These are phyloP conservation scores for Claviceps purpurea DNA, from an alignment of 2,329 filamentous ascomycete genomes.

Conservation along the genomic window DNA sequence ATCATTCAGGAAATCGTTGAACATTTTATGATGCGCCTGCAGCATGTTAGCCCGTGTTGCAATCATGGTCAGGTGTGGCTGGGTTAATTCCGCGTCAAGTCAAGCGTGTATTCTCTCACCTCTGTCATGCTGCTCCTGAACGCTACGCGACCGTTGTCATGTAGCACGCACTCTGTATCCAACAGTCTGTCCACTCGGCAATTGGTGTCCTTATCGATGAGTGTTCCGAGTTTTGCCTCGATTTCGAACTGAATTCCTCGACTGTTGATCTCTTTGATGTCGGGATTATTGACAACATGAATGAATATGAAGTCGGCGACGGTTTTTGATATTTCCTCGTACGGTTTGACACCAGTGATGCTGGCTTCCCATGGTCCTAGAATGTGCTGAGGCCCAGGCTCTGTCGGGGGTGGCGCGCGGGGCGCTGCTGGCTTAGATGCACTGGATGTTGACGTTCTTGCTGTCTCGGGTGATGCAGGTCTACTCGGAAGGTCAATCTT, in stretches of 20 bases:
- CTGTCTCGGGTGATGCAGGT: constrained; percentile 33
- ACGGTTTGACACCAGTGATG: constrained; percentile 56
- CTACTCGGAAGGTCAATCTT: constrained; percentile 25
- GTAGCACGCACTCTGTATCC: constrained; percentile 56
- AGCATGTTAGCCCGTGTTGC: constrained; percentile 8
- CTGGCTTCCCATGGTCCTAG: constrained; percentile 51
- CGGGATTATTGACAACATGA: constrained; percentile 53
- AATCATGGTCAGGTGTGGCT: neutral
- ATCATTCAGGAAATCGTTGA: constrained; percentile 76
- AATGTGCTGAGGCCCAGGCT: constrained; percentile 20
- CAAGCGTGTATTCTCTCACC: constrained; percentile 33
- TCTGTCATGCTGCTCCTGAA: constrained; percentile 89
- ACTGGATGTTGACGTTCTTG: constrained; percentile 17
- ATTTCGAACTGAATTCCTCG: constrained; percentile 72
- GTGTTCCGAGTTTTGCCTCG: constrained; percentile 80
- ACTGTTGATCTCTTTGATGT: constrained; percentile 48
- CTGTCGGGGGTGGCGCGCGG: constrained; percentile 13
- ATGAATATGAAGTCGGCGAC: constrained; percentile 74
- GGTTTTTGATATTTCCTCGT: constrained; percentile 59
- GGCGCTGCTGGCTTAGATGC: constrained; percentile 7
- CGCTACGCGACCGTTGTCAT: constrained; percentile 43
- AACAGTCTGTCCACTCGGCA: constrained; percentile 56
- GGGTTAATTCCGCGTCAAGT: neutral
- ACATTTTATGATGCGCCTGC: constrained; percentile 63
- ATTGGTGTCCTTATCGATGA: constrained; percentile 61